Evolutionary conservation across 1,284 basidiomycete genomes (phyloP), one percentile per base, ranked within the genome.

Genomic region (Mycosarcoma mackinlayi): DNA sequence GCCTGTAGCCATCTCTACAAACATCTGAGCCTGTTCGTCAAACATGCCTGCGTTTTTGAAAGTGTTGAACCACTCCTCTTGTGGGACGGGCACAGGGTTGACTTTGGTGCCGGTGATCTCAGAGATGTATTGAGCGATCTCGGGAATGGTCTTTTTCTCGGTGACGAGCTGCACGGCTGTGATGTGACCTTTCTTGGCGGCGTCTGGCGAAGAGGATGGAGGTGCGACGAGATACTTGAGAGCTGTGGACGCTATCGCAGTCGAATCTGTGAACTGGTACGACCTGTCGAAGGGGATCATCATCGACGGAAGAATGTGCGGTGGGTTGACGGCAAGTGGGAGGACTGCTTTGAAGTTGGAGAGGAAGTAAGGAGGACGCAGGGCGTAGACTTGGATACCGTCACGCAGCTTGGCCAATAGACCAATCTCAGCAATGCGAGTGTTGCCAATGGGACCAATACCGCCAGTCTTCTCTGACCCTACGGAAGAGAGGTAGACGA

Each of bases 401-500:
- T 52, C 51, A 2, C 51, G 51, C 3, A 65, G 39, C 2, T 48
- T 48, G 11, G 50, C 33, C 13, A 65, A 16, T 6, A 65, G 18
- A 19, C 39, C 46, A 4, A 30, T 37, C 35, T 65, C 63, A n/a
- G 27, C 51, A 25, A 65, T 47, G 51, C 38, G 38, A 0, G 28
- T 27, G 46, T 49, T 65, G 34, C 41, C 34, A 19, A 65, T 59
- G 25, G 31, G 19, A 8, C 63, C 63, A 3, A 47, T 55, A 8
- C 56, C 56, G 30, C 19, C 37, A 1, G 33, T 8, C 42, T 55
- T 54, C 10, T 65, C 56, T 3, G 51, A 50, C 1, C 55, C 63
- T 8, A 65, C 21, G 9, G 63, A 59, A 4, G 63, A 59, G 9
- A 65, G 63, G 37, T 45, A 59, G 34, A 65, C 63, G 24, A 65